Evolutionary conservation across 1,139 yeast species (phyloP).

Genomic region (Scheffersomyces illinoinensis): DNA sequence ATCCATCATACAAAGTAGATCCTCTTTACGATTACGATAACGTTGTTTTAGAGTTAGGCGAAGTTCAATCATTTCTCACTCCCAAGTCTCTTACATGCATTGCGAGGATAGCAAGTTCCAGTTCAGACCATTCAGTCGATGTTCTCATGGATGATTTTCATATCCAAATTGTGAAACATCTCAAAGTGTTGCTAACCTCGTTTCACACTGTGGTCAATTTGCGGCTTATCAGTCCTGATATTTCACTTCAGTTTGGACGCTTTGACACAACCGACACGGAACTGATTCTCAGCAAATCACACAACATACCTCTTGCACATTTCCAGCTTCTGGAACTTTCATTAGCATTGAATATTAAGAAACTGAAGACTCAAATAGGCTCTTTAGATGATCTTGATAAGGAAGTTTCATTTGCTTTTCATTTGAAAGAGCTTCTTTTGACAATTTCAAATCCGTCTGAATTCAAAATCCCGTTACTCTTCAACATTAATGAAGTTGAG

Average conservation of each 20-base stretch:
- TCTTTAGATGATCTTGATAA: slow-evolving; percentile 1
- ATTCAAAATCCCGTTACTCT: slow-evolving; percentile 22
- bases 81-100: slow-evolving; percentile 35
- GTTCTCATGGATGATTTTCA: slow-evolving; percentile 67
- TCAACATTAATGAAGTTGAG: slow-evolving; percentile 32
- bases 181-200: slow-evolving; percentile 38
- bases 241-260: slow-evolving; percentile 49
- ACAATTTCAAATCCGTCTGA: slow-evolving; percentile 25
- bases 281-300: slow-evolving; percentile 17
- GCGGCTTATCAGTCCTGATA: slow-evolving; percentile 52
- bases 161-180: slow-evolving; percentile 50
- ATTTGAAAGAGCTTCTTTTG: slow-evolving; percentile 27
- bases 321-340: slow-evolving; percentile 39
- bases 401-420: slow-evolving; percentile 29
- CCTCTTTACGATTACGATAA: slow-evolving; percentile 54
- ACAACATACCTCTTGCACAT: slow-evolving; percentile 22
- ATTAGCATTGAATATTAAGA: slow-evolving; percentile 26
- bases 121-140: slow-evolving; percentile 40
- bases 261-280: slow-evolving; percentile 18
- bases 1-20: slow-evolving; percentile 44
- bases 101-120: slow-evolving; percentile 31
- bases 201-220: slow-evolving; percentile 42
- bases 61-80: slow-evolving; percentile 35
- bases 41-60: slow-evolving; percentile 53
- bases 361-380: slow-evolving; percentile 7